phyloP scores from a whole-genome alignment of 495 filamentous ascomycete species.

The Penicillium silybi region DNA sequence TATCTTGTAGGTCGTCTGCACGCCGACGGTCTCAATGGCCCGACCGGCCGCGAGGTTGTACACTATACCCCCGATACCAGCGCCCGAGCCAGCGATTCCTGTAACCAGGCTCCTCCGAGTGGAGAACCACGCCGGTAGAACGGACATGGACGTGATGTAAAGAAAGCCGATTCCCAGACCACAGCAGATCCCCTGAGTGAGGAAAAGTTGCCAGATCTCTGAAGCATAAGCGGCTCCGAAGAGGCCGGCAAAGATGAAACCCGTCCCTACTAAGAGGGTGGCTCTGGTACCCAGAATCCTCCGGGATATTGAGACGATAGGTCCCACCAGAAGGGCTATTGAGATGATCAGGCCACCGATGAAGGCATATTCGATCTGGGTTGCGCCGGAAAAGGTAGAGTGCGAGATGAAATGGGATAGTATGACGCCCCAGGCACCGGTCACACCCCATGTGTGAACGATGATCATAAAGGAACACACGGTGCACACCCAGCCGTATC shows the following conservation, averaged over 20 bases:
- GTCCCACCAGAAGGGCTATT: slow-evolving; percentile 1
- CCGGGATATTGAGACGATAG: slow-evolving; percentile 22
- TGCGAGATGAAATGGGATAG: slow-evolving; percentile 7
- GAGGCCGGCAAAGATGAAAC: slow-evolving; percentile 33
- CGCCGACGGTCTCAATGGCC: slow-evolving; percentile 30
- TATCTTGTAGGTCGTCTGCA: slow-evolving; percentile 67
- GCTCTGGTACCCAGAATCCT: slow-evolving; percentile 32
- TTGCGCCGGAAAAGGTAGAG: slow-evolving; percentile 5
- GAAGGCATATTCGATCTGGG: slow-evolving; percentile 7
- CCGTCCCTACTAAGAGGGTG: slow-evolving; percentile 39
- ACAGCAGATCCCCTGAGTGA: slow-evolving; percentile 47
- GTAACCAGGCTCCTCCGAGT: slow-evolving; percentile 45
- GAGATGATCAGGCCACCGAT: slow-evolving; percentile 9
- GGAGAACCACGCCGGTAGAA: slow-evolving; percentile 52
- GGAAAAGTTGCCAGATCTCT: slow-evolving; percentile 49
- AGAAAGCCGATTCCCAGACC: slow-evolving; percentile 52
- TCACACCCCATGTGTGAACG: slow-evolving; percentile 40
- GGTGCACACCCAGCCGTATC: slow-evolving; percentile 46
- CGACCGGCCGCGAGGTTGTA: slow-evolving; percentile 41
- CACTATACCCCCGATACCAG: slow-evolving; percentile 49
- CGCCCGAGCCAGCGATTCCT: slow-evolving; percentile 46
- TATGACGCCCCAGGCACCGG: slow-evolving; percentile 18
- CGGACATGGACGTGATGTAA: slow-evolving; percentile 41
- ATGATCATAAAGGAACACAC: slow-evolving; percentile 32
- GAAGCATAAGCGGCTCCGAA: slow-evolving; percentile 46